Evolutionary conservation across 2,329 filamentous ascomycete genomes (phyloP).

Genomic region (Tolypocladium cylindrosporum): DNA sequence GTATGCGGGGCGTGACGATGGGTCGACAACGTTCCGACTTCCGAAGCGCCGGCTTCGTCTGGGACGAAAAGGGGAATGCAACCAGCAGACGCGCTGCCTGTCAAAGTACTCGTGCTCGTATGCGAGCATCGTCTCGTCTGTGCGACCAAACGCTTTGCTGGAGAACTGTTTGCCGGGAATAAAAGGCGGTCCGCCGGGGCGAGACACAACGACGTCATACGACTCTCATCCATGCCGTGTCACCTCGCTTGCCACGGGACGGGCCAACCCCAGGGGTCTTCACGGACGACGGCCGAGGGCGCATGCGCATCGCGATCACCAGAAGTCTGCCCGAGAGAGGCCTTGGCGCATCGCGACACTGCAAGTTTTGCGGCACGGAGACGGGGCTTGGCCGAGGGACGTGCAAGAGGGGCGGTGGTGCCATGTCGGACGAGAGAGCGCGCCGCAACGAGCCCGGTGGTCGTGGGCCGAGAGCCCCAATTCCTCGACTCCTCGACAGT

Average conservation of each 20-base stretch:
- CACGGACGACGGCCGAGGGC: neutral
- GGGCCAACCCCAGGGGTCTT: neutral
- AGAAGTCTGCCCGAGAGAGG: neutral
- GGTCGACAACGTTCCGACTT: neutral
- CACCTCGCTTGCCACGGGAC: neutral
- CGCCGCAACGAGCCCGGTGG: too few species aligned
- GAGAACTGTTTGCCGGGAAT: neutral
- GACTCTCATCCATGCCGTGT: neutral
- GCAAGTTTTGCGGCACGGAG: neutral
- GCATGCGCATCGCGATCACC: neutral
- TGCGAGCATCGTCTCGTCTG: too few species aligned
- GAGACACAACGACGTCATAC: neutral
- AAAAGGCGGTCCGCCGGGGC: neutral
- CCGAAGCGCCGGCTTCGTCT: neutral
- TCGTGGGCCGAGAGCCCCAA: too few species aligned
- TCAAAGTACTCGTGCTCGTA: too few species aligned
- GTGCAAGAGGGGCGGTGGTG: neutral
- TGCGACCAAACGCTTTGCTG: neutral
- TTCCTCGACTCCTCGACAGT: neutral
- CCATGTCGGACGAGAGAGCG: neutral
- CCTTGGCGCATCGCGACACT: neutral
- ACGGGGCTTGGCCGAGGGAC: neutral
- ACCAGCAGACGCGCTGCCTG: too few species aligned
- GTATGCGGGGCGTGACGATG: neutral
- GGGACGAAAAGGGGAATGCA: too few species aligned